Conservation (phyloP, 164 flowering plant genomes). For the Tinospora cordifolia region DNA sequence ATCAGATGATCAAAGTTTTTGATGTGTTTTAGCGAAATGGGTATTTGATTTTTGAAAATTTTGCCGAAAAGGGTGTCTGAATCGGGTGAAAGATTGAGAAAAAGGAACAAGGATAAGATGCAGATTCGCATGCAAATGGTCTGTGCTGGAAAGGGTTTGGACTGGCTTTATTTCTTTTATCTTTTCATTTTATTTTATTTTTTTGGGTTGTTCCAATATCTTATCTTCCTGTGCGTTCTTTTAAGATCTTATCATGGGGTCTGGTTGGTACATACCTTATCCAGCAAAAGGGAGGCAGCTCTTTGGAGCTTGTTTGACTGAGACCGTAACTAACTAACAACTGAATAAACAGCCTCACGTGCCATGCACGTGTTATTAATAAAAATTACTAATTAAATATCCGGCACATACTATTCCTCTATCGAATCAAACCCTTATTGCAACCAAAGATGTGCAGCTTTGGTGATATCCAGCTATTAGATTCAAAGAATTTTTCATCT, state of each 20-base stretch:
- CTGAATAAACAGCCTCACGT: not conserved
- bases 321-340: not conserved
- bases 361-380: not conserved
- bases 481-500: too few relatives aligned
- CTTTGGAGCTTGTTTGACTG: not conserved
- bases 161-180: not conserved
- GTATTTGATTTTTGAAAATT: not conserved
- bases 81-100: not conserved
- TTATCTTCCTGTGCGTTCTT: slow-evolving; percentile 11
- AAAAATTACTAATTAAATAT: too few relatives aligned
- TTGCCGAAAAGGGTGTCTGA: slow-evolving; percentile 2
- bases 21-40: not conserved
- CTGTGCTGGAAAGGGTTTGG: slow-evolving; percentile 3
- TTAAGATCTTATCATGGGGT: not conserved
- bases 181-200: not conserved
- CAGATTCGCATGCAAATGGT: slow-evolving; percentile 10
- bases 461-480: too few relatives aligned
- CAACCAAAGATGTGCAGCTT: too few relatives aligned
- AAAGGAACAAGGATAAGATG: slow-evolving; percentile 7
- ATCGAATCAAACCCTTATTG: too few relatives aligned
- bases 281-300: not conserved
- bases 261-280: slow-evolving; percentile 3
- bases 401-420: too few relatives aligned
- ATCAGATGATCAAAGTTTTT: not conserved
- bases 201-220: not conserved